Conservation (phyloP, 1,284 basidiomycete species). For the Mycena sp. region DNA sequence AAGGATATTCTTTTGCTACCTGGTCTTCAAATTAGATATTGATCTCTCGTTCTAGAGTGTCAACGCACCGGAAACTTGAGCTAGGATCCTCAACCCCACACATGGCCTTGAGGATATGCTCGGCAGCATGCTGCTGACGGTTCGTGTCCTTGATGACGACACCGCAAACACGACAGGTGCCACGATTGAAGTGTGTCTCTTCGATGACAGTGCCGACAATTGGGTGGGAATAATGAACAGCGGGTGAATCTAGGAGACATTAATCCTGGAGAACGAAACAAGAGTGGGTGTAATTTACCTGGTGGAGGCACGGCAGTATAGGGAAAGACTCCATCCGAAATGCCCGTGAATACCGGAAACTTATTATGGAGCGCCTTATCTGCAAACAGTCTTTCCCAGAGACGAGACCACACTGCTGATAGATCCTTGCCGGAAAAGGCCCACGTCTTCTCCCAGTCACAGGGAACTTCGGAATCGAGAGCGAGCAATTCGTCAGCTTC, state of each 20-base stretch:
- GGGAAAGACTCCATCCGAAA: too few relatives aligned
- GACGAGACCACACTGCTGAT: not conserved
- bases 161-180: too few relatives aligned
- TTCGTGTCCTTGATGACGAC: slow-evolving; percentile 7
- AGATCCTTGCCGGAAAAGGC: not conserved
- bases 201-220: not conserved
- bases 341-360: slow-evolving; percentile 1
- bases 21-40: not conserved
- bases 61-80: not conserved
- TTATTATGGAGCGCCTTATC: slow-evolving; percentile 4
- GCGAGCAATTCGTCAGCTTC: not conserved
- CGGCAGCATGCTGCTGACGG: not conserved
- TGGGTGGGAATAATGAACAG: not conserved
- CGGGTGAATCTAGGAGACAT: too few relatives aligned
- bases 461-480: too few relatives aligned
- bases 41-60: too few relatives aligned
- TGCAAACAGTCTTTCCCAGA: not conserved
- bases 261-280: not conserved
- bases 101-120: not conserved
- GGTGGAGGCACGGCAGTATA: not conserved
- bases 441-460: slow-evolving; percentile 16
- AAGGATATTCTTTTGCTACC: slow-evolving; percentile 8
- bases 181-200: not conserved
- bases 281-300: not conserved
- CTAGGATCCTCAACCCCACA: not conserved